These are phyloP conservation scores for Sapria himalayana DNA, from an alignment of 345 rosid species.

Conservation along the genomic window DNA sequence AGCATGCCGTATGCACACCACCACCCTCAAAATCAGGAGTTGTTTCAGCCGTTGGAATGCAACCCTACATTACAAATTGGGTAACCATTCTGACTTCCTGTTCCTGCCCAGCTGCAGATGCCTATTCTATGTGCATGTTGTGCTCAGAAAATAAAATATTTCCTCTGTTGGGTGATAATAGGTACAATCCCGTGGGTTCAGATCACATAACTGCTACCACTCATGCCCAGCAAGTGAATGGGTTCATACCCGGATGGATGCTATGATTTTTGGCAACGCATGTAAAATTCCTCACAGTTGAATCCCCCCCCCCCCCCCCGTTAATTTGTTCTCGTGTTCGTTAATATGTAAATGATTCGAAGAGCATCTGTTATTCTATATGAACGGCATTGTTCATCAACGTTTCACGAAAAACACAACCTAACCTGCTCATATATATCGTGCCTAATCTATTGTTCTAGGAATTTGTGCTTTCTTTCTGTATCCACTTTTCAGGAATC, in stretches of 20 bases:
- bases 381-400: too few species aligned
- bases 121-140: too few species aligned
- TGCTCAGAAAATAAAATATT: too few species aligned
- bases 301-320: too few species aligned
- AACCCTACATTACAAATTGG: constrained; percentile 93
- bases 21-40: constrained; percentile 47
- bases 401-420: too few species aligned
- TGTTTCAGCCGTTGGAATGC: constrained; percentile 71
- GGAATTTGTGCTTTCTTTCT: too few species aligned
- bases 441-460: too few species aligned
- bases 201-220: constrained; percentile 39
- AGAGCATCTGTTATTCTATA: constrained; percentile 6
- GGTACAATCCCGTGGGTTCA: constrained; percentile 46
- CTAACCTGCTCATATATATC: too few species aligned
- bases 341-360: constrained; percentile 17
- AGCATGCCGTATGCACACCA: constrained; percentile 38
- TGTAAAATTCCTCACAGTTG: constrained; percentile 1
- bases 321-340: constrained; percentile 10
- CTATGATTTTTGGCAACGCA: constrained; percentile 20
- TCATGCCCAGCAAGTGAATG: constrained; percentile 47
- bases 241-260: constrained; percentile 98
- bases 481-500: too few species aligned
- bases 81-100: constrained; percentile 21
- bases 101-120: too few species aligned
- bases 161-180: too few species aligned